These are phyloP conservation scores for Ophiocordyceps camponoti-saundersi DNA, from an alignment of 2,329 filamentous ascomycete genomes.

Conservation along the genomic window DNA sequence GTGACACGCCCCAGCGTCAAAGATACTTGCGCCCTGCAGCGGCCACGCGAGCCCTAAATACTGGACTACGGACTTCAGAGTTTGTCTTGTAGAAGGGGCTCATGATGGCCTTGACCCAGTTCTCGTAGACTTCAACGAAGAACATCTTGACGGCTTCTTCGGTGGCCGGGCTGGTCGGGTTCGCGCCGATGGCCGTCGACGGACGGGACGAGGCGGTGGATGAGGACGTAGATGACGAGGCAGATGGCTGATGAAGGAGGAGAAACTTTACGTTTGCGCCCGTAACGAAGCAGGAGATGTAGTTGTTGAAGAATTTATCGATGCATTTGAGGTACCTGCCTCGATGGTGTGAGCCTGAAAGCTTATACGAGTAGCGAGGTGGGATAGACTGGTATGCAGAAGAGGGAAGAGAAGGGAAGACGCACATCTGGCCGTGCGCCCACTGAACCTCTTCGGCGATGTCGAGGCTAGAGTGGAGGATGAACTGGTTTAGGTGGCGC, in stretches of 20 bases:
- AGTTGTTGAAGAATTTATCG: conserved; percentile 92
- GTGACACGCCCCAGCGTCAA: conserved; percentile 15
- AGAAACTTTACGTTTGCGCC: conserved; percentile 87
- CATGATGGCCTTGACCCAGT: conserved; percentile 94
- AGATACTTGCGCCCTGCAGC: conserved; percentile 88
- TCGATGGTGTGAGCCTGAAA: neutral
- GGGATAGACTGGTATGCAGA: neutral
- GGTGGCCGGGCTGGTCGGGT: conserved; percentile 75
- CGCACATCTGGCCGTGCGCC: conserved; percentile 68
- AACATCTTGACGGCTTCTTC: conserved; percentile 94
- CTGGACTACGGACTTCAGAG: conserved; percentile 68
- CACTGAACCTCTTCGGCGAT: conserved; percentile 95
- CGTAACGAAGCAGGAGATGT: conserved; percentile 89
- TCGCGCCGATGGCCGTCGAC: conserved; percentile 59
- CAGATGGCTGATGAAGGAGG: conserved; percentile 68
- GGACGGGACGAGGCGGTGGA: conserved; percentile 25
- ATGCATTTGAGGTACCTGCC: conserved; percentile 85
- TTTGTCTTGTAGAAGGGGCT: conserved; percentile 86
- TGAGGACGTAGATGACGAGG: conserved; percentile 17
- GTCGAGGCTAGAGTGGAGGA: conserved; percentile 84
- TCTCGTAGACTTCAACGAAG: conserved; percentile 90
- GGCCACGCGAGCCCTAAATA: conserved; percentile 68
- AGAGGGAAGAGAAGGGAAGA: conserved; percentile 1
- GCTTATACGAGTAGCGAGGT: too few relatives aligned
- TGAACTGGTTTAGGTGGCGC: conserved; percentile 91